These are phyloP conservation scores for Thymus quinquecostatus DNA, from an alignment of 257 asterid genomes.

Conservation along the genomic window DNA sequence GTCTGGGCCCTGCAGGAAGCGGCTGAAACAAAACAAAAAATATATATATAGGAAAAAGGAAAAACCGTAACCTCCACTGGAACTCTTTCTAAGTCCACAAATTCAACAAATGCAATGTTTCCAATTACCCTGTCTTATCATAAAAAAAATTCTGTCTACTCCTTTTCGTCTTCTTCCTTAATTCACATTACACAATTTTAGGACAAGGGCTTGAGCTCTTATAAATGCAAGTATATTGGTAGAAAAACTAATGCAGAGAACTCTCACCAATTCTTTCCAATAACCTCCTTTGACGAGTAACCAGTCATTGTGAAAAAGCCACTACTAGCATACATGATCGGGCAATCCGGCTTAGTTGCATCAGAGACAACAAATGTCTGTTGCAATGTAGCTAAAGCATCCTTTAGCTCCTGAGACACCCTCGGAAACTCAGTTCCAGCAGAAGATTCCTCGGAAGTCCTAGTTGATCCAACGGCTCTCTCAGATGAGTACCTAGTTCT, in stretches of 20 bases:
- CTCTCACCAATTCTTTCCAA: slow-evolving; percentile 89
- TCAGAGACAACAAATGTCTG: slow-evolving; percentile 99
- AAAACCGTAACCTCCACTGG: slow-evolving; percentile 34
- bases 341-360: slow-evolving; percentile 94
- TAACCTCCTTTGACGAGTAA: slow-evolving; percentile 77
- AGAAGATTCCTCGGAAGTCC: slow-evolving; percentile 56
- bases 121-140: neutral
- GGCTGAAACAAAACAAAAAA: slow-evolving; percentile 58
- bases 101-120: neutral
- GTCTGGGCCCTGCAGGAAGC: slow-evolving; percentile 93
- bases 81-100: slow-evolving; percentile 31
- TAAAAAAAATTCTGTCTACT: neutral
- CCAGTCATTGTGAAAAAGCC: slow-evolving; percentile 95
- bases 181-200: too few relatives aligned
- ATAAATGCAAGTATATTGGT: neutral
- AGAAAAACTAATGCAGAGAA: slow-evolving; percentile 15
- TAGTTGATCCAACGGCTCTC: slow-evolving; percentile 48
- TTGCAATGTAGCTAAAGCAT: slow-evolving; percentile 85
- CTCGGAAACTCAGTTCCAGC: slow-evolving; percentile 55
- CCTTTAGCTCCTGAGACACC: slow-evolving; percentile 93
- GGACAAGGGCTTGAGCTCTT: too few relatives aligned
- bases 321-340: slow-evolving; percentile 90
- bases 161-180: neutral
- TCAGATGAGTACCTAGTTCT: slow-evolving; percentile 51
- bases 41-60: too few relatives aligned